Evolutionary conservation across 1,139 yeast species (phyloP).

Genomic region (Meyerozyma athensensis): DNA sequence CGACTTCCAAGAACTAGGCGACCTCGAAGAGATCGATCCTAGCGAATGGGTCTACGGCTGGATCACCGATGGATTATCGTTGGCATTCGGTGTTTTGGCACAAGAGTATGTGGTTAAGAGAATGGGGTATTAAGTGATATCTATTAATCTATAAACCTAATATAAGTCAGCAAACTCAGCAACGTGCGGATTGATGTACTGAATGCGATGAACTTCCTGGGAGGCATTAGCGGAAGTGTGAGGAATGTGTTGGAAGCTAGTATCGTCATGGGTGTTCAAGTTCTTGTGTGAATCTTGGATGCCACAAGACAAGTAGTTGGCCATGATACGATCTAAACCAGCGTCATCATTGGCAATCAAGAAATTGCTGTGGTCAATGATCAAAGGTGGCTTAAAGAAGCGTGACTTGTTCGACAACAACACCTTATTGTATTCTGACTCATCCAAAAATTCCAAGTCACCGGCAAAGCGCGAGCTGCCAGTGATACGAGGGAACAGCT

Average conservation of each 20-base stretch:
- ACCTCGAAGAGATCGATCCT: slow-evolving; percentile 58
- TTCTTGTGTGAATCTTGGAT: slow-evolving; percentile 25
- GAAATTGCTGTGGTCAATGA: slow-evolving; percentile 54
- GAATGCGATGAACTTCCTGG: slow-evolving; percentile 5
- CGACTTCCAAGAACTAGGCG: slow-evolving; percentile 26
- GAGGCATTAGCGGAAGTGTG: slow-evolving; percentile 8
- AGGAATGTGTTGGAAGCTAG: slow-evolving; percentile 6
- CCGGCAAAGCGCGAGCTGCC: slow-evolving; percentile 15
- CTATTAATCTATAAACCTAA: slow-evolving; percentile 14
- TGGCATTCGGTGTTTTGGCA: slow-evolving; percentile 80
- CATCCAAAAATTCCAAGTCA: slow-evolving; percentile 19
- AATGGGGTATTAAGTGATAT: slow-evolving; percentile 61
- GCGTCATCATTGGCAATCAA: slow-evolving; percentile 48
- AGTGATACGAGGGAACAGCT: slow-evolving; percentile 18
- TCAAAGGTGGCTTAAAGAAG: slow-evolving; percentile 34
- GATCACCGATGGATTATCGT: slow-evolving; percentile 77
- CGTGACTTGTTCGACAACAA: background rate
- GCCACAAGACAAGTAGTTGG: slow-evolving; percentile 38
- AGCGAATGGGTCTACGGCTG: slow-evolving; percentile 94
- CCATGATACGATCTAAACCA: slow-evolving; percentile 39
- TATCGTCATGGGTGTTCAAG: slow-evolving; percentile 9
- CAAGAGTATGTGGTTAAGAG: slow-evolving; percentile 87
- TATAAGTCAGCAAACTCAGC: slow-evolving; percentile 48
- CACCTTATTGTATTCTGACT: slow-evolving; percentile 18
- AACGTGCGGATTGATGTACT: slow-evolving; percentile 40